Evolutionary conservation across 306 rosid species (phyloP).

Genomic region (Canavalia gladiata): DNA sequence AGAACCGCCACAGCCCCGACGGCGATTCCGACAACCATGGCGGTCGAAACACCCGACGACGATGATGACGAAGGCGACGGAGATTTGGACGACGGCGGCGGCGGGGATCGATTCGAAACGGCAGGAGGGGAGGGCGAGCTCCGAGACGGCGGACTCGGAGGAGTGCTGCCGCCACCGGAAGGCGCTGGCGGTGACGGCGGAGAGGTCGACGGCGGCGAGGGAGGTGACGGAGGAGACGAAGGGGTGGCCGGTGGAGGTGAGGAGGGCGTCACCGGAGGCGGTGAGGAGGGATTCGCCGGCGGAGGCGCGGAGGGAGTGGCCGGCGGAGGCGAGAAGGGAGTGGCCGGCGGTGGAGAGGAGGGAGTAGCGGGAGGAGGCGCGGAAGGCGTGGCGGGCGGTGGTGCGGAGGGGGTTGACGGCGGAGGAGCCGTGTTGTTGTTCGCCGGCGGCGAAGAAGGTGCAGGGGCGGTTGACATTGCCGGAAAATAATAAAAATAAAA

Average conservation of each 20-base stretch:
- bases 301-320: constrained; percentile 52
- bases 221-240: constrained; percentile 36
- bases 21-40: constrained; percentile 76
- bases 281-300: constrained; percentile 44
- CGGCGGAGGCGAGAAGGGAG: constrained; percentile 57
- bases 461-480: constrained; percentile 68
- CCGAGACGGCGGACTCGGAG: constrained; percentile 53
- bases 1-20: constrained; percentile 73
- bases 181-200: constrained; percentile 40
- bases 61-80: constrained; percentile 57
- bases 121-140: constrained; percentile 57
- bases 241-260: constrained; percentile 50
- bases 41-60: constrained; percentile 57
- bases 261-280: constrained; percentile 54
- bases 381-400: constrained; percentile 51
- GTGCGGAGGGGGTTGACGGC: constrained; percentile 64
- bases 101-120: constrained; percentile 13
- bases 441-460: constrained; percentile 62
- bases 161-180: constrained; percentile 19
- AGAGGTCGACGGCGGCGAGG: constrained; percentile 42
- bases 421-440: constrained; percentile 36
- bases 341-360: constrained; percentile 34
- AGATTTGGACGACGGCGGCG: constrained; percentile 44
- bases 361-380: constrained; percentile 48
- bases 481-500: neutral